Evolutionary conservation across 2,329 filamentous ascomycete genomes (phyloP), one percentile per base, ranked within the genome.

Genomic region (Diaporthe nobilis): DNA sequence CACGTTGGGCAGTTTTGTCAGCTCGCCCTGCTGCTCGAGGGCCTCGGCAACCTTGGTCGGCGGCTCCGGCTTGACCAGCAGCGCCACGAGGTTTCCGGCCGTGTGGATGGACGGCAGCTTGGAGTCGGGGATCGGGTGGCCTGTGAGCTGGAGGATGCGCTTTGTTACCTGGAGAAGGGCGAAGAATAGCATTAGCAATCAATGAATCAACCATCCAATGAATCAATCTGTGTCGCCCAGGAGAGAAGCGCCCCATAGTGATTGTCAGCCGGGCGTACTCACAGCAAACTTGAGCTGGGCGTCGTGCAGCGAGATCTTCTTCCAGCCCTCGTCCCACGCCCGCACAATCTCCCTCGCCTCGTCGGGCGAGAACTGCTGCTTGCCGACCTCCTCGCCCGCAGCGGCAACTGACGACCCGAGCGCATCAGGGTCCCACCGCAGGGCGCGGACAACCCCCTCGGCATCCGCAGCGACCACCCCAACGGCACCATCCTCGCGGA

Each of bases 91-190:
- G 39, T 88, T 83, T 73, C 87, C 86, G 51, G 91, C 86, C 12
- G 88, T 92, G 71, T 83, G 84, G 77, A 91, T 87, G 60, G 87
- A 85, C 68, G 86, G 85, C 77, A 97, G 89, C 79, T 90, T 89
- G 63, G 90, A 87, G 84, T 98, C 96, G 22, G 94, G 88, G 78
- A 98, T 87, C 76, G 91, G 90, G 77, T 92, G 90, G 77, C 95
- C 94, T n/a, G 93, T 96, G 76, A 98, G 88, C 83, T 97, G 94
- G 83, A 93, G 91, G 77, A 95, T 86, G 76, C 95, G 93, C 86
- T 98, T 98, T 80, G 92, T 86, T 78, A 97, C 89, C 96, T 98
- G 79, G 31, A n/a, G 7, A 6, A 58, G 7, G 20, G 9, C 5
- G 65, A 31, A 12, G 1, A 17, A 17, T 5, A 25, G 9, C 60